Evolutionary conservation across 371 early-diverging fungal genomes (phyloP).

Genomic region (Rhizopus delemar): DNA sequence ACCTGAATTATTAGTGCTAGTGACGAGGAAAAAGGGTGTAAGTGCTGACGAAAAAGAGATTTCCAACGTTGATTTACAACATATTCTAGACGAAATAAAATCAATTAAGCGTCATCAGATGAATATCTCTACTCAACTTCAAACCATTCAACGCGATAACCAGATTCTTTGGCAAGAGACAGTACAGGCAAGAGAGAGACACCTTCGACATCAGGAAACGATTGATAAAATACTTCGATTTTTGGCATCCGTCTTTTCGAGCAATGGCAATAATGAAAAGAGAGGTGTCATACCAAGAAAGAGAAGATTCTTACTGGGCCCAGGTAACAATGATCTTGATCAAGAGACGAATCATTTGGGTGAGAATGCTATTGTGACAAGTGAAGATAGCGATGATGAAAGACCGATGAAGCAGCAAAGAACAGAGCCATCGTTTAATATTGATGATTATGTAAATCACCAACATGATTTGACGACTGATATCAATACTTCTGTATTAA

Average conservation of each 20-base stretch:
- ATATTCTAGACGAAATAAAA: constrained; percentile 78
- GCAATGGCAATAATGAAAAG: constrained; percentile 41
- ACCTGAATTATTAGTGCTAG: constrained; percentile 54
- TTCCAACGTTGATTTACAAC: constrained; percentile 53
- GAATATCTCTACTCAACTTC: constrained; percentile 82
- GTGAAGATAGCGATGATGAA: constrained; percentile 4
- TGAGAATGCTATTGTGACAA: not conserved
- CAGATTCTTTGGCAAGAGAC: constrained; percentile 88
- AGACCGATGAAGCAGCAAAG: constrained; percentile 16
- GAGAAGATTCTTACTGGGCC: constrained; percentile 42
- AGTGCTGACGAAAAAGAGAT: constrained; percentile 51
- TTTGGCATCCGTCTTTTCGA: constrained; percentile 75
- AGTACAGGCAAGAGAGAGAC: constrained; percentile 68
- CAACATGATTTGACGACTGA: constrained; percentile 15
- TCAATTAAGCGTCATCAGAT: constrained; percentile 88
- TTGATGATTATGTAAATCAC: constrained; percentile 29
- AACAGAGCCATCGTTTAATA: constrained; percentile 13
- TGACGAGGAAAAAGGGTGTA: constrained; percentile 52
- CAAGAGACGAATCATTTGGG: constrained; percentile 11
- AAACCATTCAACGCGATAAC: constrained; percentile 85
- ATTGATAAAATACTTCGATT: constrained; percentile 89
- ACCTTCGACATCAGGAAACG: constrained; percentile 85
- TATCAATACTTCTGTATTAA: constrained; percentile 5
- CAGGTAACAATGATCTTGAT: constrained; percentile 20
- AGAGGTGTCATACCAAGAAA: constrained; percentile 51